These are phyloP conservation scores for Stellera chamaejasme DNA, from an alignment of 345 rosid species.

Conservation along the genomic window DNA sequence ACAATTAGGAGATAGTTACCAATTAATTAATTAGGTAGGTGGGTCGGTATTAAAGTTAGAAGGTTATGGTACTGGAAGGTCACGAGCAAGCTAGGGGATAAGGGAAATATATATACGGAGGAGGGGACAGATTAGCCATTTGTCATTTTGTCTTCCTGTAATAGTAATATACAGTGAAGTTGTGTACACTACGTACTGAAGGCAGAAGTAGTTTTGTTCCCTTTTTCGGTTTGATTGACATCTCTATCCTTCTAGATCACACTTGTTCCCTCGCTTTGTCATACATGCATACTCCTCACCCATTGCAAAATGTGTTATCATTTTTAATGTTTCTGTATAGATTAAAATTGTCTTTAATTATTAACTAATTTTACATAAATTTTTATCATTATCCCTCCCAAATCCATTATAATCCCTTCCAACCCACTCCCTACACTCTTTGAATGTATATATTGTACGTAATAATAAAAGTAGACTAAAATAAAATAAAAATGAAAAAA, in stretches of 20 bases:
- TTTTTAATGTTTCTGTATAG: too few relatives aligned
- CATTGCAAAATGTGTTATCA: too few relatives aligned
- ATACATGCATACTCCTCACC: neutral
- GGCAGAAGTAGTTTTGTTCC: constrained; percentile 12
- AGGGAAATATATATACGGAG: neutral
- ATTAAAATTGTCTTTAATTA: too few relatives aligned
- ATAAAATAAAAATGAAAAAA: too few relatives aligned
- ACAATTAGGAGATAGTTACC: neutral
- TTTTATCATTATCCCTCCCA: too few relatives aligned
- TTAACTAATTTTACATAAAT: too few relatives aligned
- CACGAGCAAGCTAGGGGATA: constrained; percentile 1
- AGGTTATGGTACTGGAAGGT: neutral
- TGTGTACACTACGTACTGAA: too few relatives aligned
- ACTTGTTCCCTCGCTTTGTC: neutral
- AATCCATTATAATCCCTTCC: too few relatives aligned
- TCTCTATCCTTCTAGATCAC: constrained; percentile 23
- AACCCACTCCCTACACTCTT: too few relatives aligned
- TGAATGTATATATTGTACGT: too few relatives aligned
- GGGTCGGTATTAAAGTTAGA: neutral
- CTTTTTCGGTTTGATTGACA: constrained; percentile 16
- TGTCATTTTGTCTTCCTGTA: constrained; percentile 12
- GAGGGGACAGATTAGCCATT: constrained; percentile 23
- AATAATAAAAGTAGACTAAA: too few relatives aligned
- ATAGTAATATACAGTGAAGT: neutral
- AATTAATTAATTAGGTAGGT: too few relatives aligned